Evolutionary conservation across 208 protist genomes (phyloP).

Genomic region (Leishmania mexicana): DNA sequence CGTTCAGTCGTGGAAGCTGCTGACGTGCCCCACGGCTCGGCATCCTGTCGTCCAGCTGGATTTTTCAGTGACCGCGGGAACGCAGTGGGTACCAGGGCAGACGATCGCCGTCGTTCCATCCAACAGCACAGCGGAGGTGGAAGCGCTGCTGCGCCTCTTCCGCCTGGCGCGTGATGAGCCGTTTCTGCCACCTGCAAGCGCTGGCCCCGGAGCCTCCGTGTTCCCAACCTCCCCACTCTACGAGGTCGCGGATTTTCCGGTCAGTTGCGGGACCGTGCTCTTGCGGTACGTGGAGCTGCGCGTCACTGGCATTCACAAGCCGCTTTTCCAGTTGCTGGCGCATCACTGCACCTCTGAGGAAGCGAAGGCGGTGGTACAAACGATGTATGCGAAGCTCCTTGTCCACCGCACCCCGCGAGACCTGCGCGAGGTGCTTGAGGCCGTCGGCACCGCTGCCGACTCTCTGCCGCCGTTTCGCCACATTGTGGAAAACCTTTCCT

Average conservation of each 20-base stretch:
- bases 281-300: constrained; percentile 52
- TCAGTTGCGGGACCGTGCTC: constrained; percentile 45
- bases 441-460: constrained; percentile 6
- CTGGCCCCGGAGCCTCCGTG: constrained; percentile 18
- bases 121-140: constrained; percentile 44
- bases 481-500: constrained; percentile 67
- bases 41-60: constrained; percentile 41
- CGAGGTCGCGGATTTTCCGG: constrained; percentile 43
- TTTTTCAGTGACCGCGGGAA: constrained; percentile 27
- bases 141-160: constrained; percentile 45
- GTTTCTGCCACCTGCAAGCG: constrained; percentile 42
- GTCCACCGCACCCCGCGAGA: not conserved
- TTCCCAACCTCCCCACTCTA: constrained; percentile 58
- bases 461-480: constrained; percentile 45
- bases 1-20: constrained; percentile 34
- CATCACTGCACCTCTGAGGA: constrained; percentile 3
- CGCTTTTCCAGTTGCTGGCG: constrained; percentile 33
- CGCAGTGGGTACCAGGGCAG: constrained; percentile 64
- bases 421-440: constrained; percentile 43
- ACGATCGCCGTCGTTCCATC: constrained; percentile 52
- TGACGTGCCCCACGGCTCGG: constrained; percentile 25
- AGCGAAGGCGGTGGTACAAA: constrained; percentile 22
- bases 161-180: constrained; percentile 25
- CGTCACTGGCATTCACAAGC: constrained; percentile 28
- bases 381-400: constrained; percentile 6